Evolutionary conservation across 352 stramenopile genomes (phyloP).

Genomic region (Pythium chondricola): DNA sequence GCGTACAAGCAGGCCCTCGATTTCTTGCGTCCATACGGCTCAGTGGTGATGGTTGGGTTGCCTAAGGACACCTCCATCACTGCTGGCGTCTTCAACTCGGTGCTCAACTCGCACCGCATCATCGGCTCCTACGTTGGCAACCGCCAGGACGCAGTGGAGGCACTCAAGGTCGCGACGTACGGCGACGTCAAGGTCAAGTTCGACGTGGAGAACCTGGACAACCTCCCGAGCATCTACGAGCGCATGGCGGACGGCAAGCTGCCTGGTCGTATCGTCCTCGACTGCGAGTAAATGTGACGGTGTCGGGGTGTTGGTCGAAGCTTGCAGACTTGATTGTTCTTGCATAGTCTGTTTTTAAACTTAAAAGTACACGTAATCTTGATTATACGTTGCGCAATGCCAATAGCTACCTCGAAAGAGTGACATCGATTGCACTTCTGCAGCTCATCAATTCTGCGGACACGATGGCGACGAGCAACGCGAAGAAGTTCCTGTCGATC

Average conservation of each 20-base stretch:
- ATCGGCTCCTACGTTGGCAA: conserved; percentile 50
- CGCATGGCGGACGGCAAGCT: conserved; percentile 33
- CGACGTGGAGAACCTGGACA: conserved; percentile 28
- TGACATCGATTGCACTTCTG: too few species aligned
- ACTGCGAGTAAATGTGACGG: conserved; percentile 28
- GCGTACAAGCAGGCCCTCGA: conserved; percentile 48
- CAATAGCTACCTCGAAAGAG: background rate
- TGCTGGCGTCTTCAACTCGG: conserved; percentile 25
- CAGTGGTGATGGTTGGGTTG: conserved; percentile 62
- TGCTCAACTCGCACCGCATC: conserved; percentile 37
- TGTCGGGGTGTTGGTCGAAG: background rate
- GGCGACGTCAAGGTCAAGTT: conserved; percentile 38
- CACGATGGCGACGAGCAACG: conserved; percentile 25
- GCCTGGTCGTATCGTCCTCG: conserved; percentile 30
- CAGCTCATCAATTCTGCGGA: too few species aligned
- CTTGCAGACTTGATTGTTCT: background rate
- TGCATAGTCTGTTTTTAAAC: too few species aligned
- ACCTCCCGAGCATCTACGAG: conserved; percentile 36
- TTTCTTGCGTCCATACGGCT: conserved; percentile 62
- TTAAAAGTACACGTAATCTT: background rate
- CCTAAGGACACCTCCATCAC: conserved; percentile 45
- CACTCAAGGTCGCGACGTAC: conserved; percentile 37
- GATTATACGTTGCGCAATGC: too few species aligned
- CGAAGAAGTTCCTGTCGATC: conserved; percentile 49
- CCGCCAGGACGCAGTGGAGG: conserved; percentile 49